Base-by-base conservation (phyloP, 2,329 filamentous ascomycete species). In the Bipolaris sorokiniana region DNA sequence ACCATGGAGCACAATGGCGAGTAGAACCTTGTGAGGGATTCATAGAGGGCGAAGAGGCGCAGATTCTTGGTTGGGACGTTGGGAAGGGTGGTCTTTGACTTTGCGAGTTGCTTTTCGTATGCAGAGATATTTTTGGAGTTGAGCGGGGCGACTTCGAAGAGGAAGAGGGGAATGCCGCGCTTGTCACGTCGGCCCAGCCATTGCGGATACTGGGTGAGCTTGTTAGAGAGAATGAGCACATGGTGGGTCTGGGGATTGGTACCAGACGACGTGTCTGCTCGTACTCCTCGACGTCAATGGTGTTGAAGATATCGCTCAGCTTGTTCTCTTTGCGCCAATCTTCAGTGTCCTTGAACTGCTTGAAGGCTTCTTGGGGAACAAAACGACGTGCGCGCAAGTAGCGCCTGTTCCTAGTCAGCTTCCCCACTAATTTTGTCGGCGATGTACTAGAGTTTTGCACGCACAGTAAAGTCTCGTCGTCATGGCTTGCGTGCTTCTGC, bases 121-220 rank as follows among this genome's bases (percentile, higher is more conserved):
- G 86, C 84, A 41, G 86, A 79, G 66, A 97, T 88, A 33, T 89
- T 89, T 80, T 96, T 96, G 73, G 84, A 85, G 79, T 96, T 90
- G 67, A 97, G 84, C 57, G 90, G 86, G 59, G 86, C 86, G 75
- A 97, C 91, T 78, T 96, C 91, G 78, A 90, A 97, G 59, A 97
- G 86, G 77, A 95, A 97, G 66, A 97, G 84, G 7, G 94, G 94
- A 61, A 97, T 97, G 65, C 94, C 94, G 66, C 92, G 90, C 67
- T 87, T 90, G 78, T 97, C 94, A 66, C 93, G 87, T 64, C 92
- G 90, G 53, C 94, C 94, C 18, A 91, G 96, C 90, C 92, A 97
- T 86, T 97, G 92, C 22, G 93, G 92, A 73, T 97, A 97, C 90
- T 93, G 69, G 55, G 51, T 51, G 64, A 65, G 58, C 57, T 51